A percentile compares a stretch with the other conserved stretches of the same genome.
phyloP scores from a whole-genome alignment of 2,329 filamentous ascomycete genomes.

The Chalara sp. region DNA sequence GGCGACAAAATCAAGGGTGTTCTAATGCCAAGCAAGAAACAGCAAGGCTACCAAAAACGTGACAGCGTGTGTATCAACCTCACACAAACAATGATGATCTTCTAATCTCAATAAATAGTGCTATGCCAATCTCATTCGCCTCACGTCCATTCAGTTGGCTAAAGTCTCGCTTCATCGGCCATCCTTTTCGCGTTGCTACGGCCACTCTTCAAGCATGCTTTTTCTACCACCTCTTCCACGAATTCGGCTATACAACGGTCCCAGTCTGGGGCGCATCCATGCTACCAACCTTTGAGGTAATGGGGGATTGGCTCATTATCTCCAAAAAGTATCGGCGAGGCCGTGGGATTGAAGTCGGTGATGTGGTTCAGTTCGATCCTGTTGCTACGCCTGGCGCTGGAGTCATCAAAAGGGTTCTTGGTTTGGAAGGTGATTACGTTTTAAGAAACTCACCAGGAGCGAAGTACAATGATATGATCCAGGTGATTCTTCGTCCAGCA shows the following conservation, averaged over 20 bases:
- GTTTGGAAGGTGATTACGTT: slow-evolving; percentile 57
- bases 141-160: too few relatives aligned
- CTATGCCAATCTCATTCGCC: too few relatives aligned
- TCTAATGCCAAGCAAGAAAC: too few relatives aligned
- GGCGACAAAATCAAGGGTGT: too few relatives aligned
- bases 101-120: too few relatives aligned
- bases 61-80: too few relatives aligned
- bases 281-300: slow-evolving; percentile 72
- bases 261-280: slow-evolving; percentile 71
- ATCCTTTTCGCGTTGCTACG: slow-evolving; percentile 36
- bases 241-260: slow-evolving; percentile 56
- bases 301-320: slow-evolving; percentile 63
- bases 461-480: slow-evolving; percentile 45
- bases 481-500: slow-evolving; percentile 31
- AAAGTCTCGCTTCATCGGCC: slow-evolving; percentile 3
- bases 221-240: slow-evolving; percentile 43
- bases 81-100: too few relatives aligned
- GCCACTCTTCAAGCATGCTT: slow-evolving; percentile 40
- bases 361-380: slow-evolving; percentile 73
- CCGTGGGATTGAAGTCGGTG: slow-evolving; percentile 65
- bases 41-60: too few relatives aligned
- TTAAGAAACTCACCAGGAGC: slow-evolving; percentile 52
- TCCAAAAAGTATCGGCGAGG: slow-evolving; percentile 64
- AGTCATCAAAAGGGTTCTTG: slow-evolving; percentile 62
- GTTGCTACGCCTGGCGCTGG: slow-evolving; percentile 54